Percentiles rank a stretch among this genome's conserved stretches.
Evolutionary conservation across 257 asterid species (phyloP).

Genomic region (Nicotiana obtusifolia): DNA sequence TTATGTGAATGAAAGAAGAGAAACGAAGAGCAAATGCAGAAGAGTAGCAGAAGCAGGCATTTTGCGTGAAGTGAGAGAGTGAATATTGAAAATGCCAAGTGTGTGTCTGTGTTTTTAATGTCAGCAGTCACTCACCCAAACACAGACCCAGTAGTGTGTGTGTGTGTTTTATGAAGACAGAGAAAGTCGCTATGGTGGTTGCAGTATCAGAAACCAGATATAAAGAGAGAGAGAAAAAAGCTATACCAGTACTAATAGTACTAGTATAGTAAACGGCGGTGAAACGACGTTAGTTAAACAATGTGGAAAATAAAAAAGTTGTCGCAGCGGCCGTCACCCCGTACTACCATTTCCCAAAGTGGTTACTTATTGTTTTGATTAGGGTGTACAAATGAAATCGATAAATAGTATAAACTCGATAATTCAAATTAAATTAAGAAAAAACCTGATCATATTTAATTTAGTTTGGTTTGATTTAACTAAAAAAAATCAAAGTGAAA

Average conservation of each 20-base stretch:
- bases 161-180: constrained; percentile 43
- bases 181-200: constrained; percentile 16
- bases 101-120: constrained; percentile 30
- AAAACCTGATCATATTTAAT: too few species aligned
- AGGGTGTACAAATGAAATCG: too few species aligned
- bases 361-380: background rate
- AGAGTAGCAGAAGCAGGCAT: constrained; percentile 91
- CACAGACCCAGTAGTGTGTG: too few species aligned
- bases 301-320: background rate
- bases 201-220: background rate
- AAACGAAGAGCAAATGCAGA: background rate
- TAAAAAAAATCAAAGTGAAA: too few species aligned
- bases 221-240: background rate
- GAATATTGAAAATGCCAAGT: constrained; percentile 23
- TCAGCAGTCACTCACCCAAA: constrained; percentile 21
- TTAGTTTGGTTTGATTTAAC: too few species aligned
- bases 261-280: constrained; percentile 58
- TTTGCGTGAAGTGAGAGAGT: constrained; percentile 87
- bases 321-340: constrained; percentile 47
- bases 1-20: constrained; percentile 18
- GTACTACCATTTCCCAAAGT: constrained; percentile 50
- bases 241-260: too few species aligned
- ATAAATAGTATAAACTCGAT: too few species aligned
- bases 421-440: too few species aligned
- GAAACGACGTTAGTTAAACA: constrained; percentile 69